Evolutionary conservation across 2,329 filamentous ascomycete species (phyloP), one percentile per base, ranked within the genome.

Genomic region (Arthrobotrys entomopaga): DNA sequence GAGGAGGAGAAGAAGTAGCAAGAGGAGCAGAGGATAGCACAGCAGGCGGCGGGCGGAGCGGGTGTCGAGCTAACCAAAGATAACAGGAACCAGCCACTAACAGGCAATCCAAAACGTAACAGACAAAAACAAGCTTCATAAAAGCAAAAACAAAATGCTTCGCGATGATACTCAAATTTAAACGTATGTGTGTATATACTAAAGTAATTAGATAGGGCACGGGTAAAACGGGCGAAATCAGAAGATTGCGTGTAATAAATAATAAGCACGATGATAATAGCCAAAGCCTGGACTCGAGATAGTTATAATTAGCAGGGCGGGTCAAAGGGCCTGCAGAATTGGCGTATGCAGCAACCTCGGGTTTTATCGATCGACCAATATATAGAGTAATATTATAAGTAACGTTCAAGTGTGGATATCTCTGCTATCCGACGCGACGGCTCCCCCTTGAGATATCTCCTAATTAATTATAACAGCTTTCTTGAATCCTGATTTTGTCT

Each of bases 61-160:
- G 46, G 46, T 50, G 46, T 50, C 56, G 22, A 56, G 65, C 65
- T 70, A 63, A 60, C 48, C 58, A 29, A n/a, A 69, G 65, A 69
- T 69, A 69, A 69, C 65, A 69, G 34, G 19, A 58, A 64, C 65
- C 57, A 63, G 65, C 65, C 65, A 70, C 65, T 40, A 54, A 50
- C 50, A 58, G 42, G 42, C 65, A 63, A 50, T 63, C 57, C 49
- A 61, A 59, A 57, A 70, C 65, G 65, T 70, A 70, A 70, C 57
- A 70, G 57, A 57, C 64, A 56, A 53, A 56, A 70, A 69, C 65
- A 69, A 61, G 65, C 65, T 69, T 69, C 57, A 34, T 2, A 34
- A 34, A 34, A 34, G 29, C 29, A 34, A 34, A 34, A 34, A 34
- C 29, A 34, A 10, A 34, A 34, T 34, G 10, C 10, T 1, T 34